Evolutionary conservation across 148 eudicot genomes (phyloP).

Genomic region (Euryodendron excelsum): DNA sequence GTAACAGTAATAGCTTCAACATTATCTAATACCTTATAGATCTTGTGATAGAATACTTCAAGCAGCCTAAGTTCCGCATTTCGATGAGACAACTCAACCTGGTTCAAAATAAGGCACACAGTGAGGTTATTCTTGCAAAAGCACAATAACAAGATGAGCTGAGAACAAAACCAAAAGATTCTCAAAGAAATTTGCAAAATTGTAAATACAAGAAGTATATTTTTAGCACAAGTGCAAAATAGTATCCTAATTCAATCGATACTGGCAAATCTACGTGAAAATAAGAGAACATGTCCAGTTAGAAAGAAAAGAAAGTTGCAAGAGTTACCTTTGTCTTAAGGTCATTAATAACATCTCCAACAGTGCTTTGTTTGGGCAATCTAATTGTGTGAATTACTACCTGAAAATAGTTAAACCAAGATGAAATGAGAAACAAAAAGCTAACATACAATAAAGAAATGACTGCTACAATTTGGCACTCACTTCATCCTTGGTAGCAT

Average conservation of each 20-base stretch:
- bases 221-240: background rate
- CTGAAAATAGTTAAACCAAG: conserved; percentile 28
- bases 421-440: background rate
- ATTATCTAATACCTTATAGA: conserved; percentile 29
- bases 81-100: conserved; percentile 32
- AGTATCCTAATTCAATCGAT: too few species aligned
- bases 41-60: conserved; percentile 36
- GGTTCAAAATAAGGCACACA: background rate
- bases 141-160: too few species aligned
- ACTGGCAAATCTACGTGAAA: background rate
- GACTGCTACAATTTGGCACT: conserved; percentile 15
- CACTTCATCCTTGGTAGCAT: conserved; percentile 62
- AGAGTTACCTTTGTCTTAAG: conserved; percentile 41
- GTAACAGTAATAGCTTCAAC: background rate
- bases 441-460: background rate
- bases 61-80: conserved; percentile 32
- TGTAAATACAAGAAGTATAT: background rate
- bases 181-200: background rate
- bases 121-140: conserved; percentile 1
- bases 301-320: conserved; percentile 7
- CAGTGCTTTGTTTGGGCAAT: conserved; percentile 51
- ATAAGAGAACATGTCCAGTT: background rate
- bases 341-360: conserved; percentile 44
- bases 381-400: conserved; percentile 43
- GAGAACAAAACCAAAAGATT: background rate